A percentile compares a stretch with the other conserved stretches of the same genome.
These are phyloP conservation scores for Pestalotiopsis sp. DNA, from an alignment of 2,329 filamentous ascomycete genomes.

Conservation along the genomic window DNA sequence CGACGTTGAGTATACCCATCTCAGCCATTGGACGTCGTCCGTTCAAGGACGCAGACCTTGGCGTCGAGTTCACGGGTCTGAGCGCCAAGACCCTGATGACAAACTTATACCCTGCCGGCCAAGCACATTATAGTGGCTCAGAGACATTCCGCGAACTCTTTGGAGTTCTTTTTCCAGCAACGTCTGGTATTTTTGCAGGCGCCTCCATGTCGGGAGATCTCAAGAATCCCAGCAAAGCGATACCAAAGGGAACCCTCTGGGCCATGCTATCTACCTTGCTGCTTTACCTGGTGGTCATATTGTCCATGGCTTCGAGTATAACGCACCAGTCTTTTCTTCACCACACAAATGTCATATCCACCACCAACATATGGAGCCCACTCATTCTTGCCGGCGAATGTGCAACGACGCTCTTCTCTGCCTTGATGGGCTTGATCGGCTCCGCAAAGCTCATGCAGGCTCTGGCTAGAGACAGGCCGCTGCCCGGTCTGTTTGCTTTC, in stretches of 20 bases:
- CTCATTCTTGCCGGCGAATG: slow-evolving; percentile 80
- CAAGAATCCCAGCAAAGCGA: slow-evolving; percentile 78
- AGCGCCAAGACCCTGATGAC: slow-evolving; percentile 66
- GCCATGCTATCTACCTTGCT: slow-evolving; percentile 75
- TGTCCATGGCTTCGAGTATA: slow-evolving; percentile 76
- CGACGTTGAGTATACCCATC: slow-evolving; percentile 79
- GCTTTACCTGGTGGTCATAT: slow-evolving; percentile 73
- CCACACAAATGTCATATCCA: slow-evolving; percentile 78
- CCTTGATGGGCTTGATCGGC: slow-evolving; percentile 83
- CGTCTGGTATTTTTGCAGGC: slow-evolving; percentile 63
- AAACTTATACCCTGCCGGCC: slow-evolving; percentile 72
- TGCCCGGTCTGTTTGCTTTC: slow-evolving; percentile 75
- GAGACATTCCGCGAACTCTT: slow-evolving; percentile 81
- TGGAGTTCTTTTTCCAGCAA: slow-evolving; percentile 77
- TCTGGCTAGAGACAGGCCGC: slow-evolving; percentile 73
- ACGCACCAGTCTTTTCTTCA: slow-evolving; percentile 71
- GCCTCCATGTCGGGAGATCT: slow-evolving; percentile 91
- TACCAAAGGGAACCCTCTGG: slow-evolving; percentile 80
- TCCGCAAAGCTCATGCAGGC: slow-evolving; percentile 84
- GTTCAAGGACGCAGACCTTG: slow-evolving; percentile 61
- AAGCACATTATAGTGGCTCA: slow-evolving; percentile 60
- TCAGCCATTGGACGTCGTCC: slow-evolving; percentile 70
- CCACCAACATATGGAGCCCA: slow-evolving; percentile 73
- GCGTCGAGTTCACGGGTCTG: slow-evolving; percentile 78
- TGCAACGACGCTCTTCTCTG: slow-evolving; percentile 80